Percentiles rank a stretch among this genome's conserved stretches.
Conservation (phyloP, 345 rosid species). For the Nephelium lappaceum region DNA sequence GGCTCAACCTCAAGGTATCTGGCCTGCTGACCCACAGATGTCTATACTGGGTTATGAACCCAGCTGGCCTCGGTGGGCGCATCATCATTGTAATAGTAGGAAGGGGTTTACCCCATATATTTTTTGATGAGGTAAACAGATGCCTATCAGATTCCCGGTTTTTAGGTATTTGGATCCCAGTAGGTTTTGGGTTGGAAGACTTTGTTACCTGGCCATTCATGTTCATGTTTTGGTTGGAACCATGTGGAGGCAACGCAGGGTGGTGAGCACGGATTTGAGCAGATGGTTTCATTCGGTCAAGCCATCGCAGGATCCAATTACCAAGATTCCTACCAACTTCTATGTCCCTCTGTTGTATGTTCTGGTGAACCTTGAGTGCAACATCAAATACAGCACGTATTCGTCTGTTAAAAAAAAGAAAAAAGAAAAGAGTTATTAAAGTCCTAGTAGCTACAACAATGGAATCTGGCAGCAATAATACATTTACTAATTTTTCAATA, state of each 20-base stretch:
- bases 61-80: slow-evolving; percentile 53
- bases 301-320: slow-evolving; percentile 87
- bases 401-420: slow-evolving; percentile 46
- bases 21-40: slow-evolving; percentile 34
- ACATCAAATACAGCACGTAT: slow-evolving; percentile 61
- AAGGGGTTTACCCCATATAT: slow-evolving; percentile 50
- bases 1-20: slow-evolving; percentile 31
- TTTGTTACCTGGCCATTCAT: slow-evolving; percentile 42
- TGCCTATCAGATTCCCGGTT: slow-evolving; percentile 54
- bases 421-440: neutral
- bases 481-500: neutral
- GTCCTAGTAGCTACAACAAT: neutral
- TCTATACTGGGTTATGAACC: slow-evolving; percentile 63
- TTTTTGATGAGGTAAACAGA: slow-evolving; percentile 51
- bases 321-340: slow-evolving; percentile 88
- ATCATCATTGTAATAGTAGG: slow-evolving; percentile 67
- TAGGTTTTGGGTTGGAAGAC: slow-evolving; percentile 42
- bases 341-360: slow-evolving; percentile 80
- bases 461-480: neutral
- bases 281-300: slow-evolving; percentile 84
- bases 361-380: slow-evolving; percentile 66
- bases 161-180: slow-evolving; percentile 39
- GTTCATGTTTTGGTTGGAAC: slow-evolving; percentile 34
- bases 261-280: slow-evolving; percentile 68
- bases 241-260: slow-evolving; percentile 30